Conservation (phyloP, 257 asterid species). For the Misopates orontium region DNA sequence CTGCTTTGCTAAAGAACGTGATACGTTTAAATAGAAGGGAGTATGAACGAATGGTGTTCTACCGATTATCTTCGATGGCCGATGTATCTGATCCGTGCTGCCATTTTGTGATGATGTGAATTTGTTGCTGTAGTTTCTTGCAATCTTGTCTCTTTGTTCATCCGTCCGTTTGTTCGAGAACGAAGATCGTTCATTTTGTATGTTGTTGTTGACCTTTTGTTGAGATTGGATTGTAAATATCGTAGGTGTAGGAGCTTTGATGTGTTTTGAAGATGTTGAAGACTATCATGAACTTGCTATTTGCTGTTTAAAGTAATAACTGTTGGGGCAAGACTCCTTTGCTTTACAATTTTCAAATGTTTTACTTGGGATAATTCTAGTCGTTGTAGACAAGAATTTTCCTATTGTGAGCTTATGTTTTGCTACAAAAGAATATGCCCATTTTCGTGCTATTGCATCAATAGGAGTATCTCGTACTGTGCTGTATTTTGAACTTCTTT, state of each 20-base stretch:
- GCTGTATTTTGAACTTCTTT: neutral
- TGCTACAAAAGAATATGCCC: constrained; percentile 17
- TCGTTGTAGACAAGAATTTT: neutral
- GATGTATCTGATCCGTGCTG: constrained; percentile 24
- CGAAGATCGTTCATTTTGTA: constrained; percentile 29
- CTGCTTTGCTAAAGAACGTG: constrained; percentile 25
- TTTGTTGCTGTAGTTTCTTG: constrained; percentile 35
- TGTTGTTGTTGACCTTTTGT: constrained; percentile 33
- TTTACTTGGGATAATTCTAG: too few relatives aligned
- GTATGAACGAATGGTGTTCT: constrained; percentile 40
- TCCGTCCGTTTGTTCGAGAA: constrained; percentile 29
- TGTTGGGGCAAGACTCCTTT: constrained; percentile 7
- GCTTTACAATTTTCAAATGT: neutral
- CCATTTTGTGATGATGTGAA: constrained; percentile 32
- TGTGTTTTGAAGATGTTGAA: constrained; percentile 34
- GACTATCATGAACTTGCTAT: constrained; percentile 29
- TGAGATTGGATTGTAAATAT: constrained; percentile 53
- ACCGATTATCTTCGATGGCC: constrained; percentile 38
- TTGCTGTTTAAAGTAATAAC: constrained; percentile 16
- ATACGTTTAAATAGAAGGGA: constrained; percentile 33
- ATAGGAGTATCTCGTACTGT: constrained; percentile 9
- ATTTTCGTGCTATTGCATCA: neutral
- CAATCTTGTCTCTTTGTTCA: constrained; percentile 29
- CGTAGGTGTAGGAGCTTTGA: constrained; percentile 36
- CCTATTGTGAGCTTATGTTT: constrained; percentile 1